phyloP scores from a whole-genome alignment of 345 rosid species.

The Clausena lansium region DNA sequence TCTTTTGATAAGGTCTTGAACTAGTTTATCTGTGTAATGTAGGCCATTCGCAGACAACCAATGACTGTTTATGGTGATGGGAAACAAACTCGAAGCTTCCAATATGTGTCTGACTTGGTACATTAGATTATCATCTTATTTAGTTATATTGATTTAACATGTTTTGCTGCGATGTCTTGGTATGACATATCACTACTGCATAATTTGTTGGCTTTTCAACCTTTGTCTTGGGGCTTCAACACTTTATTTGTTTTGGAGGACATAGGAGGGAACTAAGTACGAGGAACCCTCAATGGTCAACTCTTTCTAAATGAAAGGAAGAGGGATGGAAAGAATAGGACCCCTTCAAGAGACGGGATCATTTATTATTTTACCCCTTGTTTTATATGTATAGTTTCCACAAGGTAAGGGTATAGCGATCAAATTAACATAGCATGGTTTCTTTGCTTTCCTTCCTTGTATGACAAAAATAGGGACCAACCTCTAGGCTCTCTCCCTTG shows the following conservation, averaged over 20 bases:
- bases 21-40: conserved; percentile 13
- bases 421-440: neutral
- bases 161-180: neutral
- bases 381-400: neutral
- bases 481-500: neutral
- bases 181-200: neutral
- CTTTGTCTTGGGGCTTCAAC: neutral
- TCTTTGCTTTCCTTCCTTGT: neutral
- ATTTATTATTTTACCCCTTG: neutral
- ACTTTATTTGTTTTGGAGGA: neutral
- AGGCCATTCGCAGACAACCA: conserved; percentile 86
- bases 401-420: neutral
- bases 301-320: neutral
- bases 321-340: neutral
- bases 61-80: conserved; percentile 99
- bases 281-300: neutral
- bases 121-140: neutral
- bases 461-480: neutral
- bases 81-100: conserved; percentile 99
- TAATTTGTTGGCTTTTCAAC: neutral
- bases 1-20: neutral
- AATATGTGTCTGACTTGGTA: conserved; percentile 97
- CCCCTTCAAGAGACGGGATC: neutral
- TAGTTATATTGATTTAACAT: neutral
- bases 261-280: neutral